Conservation (phyloP, 1,284 basidiomycete genomes). For the Takashimella tepidaria region DNA sequence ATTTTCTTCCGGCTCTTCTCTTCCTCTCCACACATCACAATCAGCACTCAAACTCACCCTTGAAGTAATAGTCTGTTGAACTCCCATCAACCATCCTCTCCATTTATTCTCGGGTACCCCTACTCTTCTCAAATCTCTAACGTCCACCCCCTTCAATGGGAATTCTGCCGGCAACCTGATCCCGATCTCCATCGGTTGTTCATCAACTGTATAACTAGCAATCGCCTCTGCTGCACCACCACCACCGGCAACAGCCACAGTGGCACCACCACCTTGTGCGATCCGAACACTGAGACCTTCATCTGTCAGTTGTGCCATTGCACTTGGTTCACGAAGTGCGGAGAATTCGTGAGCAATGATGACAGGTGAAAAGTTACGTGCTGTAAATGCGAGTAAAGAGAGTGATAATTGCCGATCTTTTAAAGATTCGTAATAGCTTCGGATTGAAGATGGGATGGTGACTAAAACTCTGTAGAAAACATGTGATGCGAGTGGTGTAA, state of each 20-base stretch:
- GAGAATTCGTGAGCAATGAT: slow-evolving; percentile 78
- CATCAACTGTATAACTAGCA: slow-evolving; percentile 76
- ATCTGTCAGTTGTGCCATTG: slow-evolving; percentile 63
- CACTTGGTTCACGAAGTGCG: slow-evolving; percentile 63
- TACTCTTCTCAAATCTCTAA: slow-evolving; percentile 75
- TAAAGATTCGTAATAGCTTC: slow-evolving; percentile 78
- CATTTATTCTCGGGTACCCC: slow-evolving; percentile 87
- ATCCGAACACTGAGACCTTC: slow-evolving; percentile 80
- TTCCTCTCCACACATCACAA: too few relatives aligned
- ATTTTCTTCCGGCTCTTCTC: neutral
- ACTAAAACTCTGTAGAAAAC: slow-evolving; percentile 81
- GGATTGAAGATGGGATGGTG: slow-evolving; percentile 73
- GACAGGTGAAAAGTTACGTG: slow-evolving; percentile 82
- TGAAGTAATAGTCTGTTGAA: slow-evolving; percentile 85
- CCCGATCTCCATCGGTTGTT: slow-evolving; percentile 87
- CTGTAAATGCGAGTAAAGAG: slow-evolving; percentile 71
- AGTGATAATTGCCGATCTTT: slow-evolving; percentile 82
- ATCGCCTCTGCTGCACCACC: slow-evolving; percentile 44
- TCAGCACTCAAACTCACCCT: slow-evolving; percentile 70
- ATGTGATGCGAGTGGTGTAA: slow-evolving; percentile 69
- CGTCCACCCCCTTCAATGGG: slow-evolving; percentile 83
- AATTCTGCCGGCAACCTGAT: slow-evolving; percentile 84
- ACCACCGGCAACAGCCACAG: slow-evolving; percentile 54
- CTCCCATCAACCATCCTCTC: slow-evolving; percentile 88
- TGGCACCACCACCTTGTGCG: slow-evolving; percentile 61